Evolutionary conservation across 2,329 filamentous ascomycete genomes (phyloP), one percentile per base, ranked within the genome.

Genomic region (Eutypella sp.): DNA sequence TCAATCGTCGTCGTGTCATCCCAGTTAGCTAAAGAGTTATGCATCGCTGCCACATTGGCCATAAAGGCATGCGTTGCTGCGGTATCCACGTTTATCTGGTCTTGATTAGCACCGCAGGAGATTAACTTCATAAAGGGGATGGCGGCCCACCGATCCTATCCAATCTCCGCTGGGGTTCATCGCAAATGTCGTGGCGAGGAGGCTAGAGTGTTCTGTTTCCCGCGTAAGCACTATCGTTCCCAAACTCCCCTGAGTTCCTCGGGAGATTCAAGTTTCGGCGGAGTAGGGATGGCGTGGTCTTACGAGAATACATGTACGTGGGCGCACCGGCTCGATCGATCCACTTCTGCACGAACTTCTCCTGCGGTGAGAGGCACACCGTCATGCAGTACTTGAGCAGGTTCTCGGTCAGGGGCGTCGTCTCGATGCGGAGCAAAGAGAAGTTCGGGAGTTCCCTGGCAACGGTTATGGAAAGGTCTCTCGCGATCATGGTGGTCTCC

Each of bases 1-100:
- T 64, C 62, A 40, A 64, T 58, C 8, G 60, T 64, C 20, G 56
- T 62, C 16, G 57, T 63, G 39, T 64, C 62, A 20, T 53, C 55
- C 62, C 62, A 64, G 40, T 56, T 54, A 7, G 61, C 61, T 10
- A 64, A 53, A 9, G 62, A 57, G 41, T 63, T 63, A 33, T 64
- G 62, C 60, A 64, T 63, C n/a, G 60, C 62, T 11, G 62, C 62
- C 22, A 63, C 51, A 49, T 61, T 54, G 5, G 60, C 62, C 52
- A 64, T 58, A 40, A 64, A 64, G 25, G 60, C 58, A 46, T 64
- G 62, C 7, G 60, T 59, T 33, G 61, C 61, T 15, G 62, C 62
- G 18, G 58, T 55, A 40, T 64, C 62, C 6, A 64, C 51, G 44
- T 61, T 57, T 25, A 64, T 54, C 61, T 64, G 37, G 29, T 15